Evolutionary conservation across 2,329 filamentous ascomycete species (phyloP).

Genomic region (Aspergillus udagawae): DNA sequence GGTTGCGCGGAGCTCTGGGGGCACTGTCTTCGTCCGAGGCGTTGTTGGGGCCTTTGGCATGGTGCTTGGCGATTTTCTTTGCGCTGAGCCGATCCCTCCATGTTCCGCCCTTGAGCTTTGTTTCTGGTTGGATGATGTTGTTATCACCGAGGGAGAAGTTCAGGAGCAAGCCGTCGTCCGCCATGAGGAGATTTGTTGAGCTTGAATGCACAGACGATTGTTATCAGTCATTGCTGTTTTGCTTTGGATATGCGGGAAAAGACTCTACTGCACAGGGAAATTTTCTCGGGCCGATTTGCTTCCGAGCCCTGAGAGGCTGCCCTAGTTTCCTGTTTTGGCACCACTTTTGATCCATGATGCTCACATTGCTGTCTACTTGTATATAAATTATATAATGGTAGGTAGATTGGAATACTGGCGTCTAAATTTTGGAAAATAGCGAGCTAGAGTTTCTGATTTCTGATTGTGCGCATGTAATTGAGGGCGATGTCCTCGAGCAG

Average conservation of each 20-base stretch:
- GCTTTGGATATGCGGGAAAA: background rate
- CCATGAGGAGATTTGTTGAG: slow-evolving; percentile 54
- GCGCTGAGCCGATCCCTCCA: slow-evolving; percentile 87
- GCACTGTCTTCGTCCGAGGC: slow-evolving; percentile 7
- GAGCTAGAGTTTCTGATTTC: background rate
- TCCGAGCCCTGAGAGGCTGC: slow-evolving; percentile 28
- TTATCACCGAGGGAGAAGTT: slow-evolving; percentile 79
- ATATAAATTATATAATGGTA: background rate
- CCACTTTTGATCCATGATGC: background rate
- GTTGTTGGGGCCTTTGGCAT: slow-evolving; percentile 39
- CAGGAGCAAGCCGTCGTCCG: slow-evolving; percentile 89
- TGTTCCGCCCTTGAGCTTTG: slow-evolving; percentile 76
- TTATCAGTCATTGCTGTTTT: background rate
- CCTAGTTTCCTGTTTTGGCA: slow-evolving; percentile 28
- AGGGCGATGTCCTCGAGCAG: background rate
- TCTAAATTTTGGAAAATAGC: too few species aligned
- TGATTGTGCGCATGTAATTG: background rate
- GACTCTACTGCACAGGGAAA: slow-evolving; percentile 22
- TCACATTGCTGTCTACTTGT: background rate
- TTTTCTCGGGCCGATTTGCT: slow-evolving; percentile 29
- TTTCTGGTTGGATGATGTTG: slow-evolving; percentile 57
- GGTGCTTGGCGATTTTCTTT: slow-evolving; percentile 61
- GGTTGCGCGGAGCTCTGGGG: slow-evolving; percentile 2
- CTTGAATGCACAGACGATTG: slow-evolving; percentile 3
- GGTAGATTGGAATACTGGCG: background rate